A percentile compares a stretch with the other conserved stretches of the same genome.
Evolutionary conservation across 1,139 yeast species (phyloP).

Genomic region (Sugiyamaella sp.): DNA sequence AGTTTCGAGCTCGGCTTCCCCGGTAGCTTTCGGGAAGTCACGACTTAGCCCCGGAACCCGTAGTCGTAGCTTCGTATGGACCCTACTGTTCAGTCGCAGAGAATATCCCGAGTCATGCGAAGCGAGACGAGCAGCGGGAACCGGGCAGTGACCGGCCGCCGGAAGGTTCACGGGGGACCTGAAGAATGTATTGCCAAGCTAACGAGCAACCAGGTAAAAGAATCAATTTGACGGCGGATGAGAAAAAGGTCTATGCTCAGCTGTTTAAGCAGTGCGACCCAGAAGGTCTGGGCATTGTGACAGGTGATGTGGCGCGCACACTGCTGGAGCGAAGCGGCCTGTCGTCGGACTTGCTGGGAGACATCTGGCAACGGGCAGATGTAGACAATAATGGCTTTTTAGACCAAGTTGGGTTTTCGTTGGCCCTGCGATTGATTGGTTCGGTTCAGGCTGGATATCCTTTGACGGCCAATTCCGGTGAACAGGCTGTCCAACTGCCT

Average conservation of each 20-base stretch:
- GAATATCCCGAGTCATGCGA: no score
- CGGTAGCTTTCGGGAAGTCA: no score
- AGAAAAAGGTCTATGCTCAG: conserved; percentile 69
- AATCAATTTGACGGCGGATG: conserved; percentile 67
- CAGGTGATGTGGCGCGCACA: conserved; percentile 88
- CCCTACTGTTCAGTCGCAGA: no score
- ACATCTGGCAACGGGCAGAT: conserved; percentile 94
- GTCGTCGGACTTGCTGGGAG: conserved; percentile 77
- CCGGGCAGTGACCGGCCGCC: no score
- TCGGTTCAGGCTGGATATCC: conserved; percentile 78
- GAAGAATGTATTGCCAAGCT: no score
- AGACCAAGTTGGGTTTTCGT: conserved; percentile 77
- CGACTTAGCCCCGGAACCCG: no score
- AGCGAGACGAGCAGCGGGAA: no score
- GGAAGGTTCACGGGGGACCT: no score
- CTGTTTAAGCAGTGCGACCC: conserved; percentile 80
- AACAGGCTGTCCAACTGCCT: conserved; percentile 54
- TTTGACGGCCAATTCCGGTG: conserved; percentile 55
- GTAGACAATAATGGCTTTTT: conserved; percentile 81
- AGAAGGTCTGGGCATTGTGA: conserved; percentile 76
- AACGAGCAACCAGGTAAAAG: conserved; percentile 15
- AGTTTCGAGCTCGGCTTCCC: conserved; percentile 10
- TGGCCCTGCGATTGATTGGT: conserved; percentile 88
- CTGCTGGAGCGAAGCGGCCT: conserved; percentile 86
- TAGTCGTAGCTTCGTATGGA: no score